Conservation (phyloP, 1,284 basidiomycete genomes). For the Inonotus hispidus region DNA sequence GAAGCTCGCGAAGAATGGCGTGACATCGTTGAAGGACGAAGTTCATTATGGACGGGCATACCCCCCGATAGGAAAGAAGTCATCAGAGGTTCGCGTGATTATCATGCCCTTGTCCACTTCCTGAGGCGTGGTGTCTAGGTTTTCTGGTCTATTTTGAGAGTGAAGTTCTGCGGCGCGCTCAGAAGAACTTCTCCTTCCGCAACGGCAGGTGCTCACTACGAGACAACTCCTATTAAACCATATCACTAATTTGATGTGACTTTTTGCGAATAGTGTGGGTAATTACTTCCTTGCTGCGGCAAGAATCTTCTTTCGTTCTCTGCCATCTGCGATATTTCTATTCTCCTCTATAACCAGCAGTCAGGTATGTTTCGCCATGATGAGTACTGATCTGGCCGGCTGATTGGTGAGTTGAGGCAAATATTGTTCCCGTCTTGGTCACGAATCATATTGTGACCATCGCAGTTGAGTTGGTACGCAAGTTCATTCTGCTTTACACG, state of each 20-base stretch:
- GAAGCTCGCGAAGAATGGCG: slow-evolving; percentile 88
- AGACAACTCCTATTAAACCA: not conserved
- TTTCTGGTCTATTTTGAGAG: slow-evolving; percentile 90
- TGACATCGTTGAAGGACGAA: slow-evolving; percentile 88
- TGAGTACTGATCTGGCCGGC: not conserved
- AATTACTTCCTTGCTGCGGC: slow-evolving; percentile 89
- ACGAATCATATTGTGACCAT: slow-evolving; percentile 98
- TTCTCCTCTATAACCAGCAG: slow-evolving; percentile 91
- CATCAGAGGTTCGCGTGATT: slow-evolving; percentile 58
- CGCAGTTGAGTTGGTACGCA: slow-evolving; percentile 81
- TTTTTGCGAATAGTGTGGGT: slow-evolving; percentile 53
- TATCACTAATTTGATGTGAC: not conserved
- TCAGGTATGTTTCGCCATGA: slow-evolving; percentile 30
- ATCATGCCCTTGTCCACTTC: not conserved
- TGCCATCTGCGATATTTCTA: slow-evolving; percentile 92
- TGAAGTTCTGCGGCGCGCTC: slow-evolving; percentile 80
- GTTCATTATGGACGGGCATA: slow-evolving; percentile 82
- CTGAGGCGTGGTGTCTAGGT: slow-evolving; percentile 39
- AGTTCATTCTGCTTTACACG: slow-evolving; percentile 6
- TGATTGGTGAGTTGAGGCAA: slow-evolving; percentile 42
- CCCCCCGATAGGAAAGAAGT: slow-evolving; percentile 90
- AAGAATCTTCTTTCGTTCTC: slow-evolving; percentile 80
- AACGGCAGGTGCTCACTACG: slow-evolving; percentile 61
- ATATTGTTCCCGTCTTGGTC: slow-evolving; percentile 85
- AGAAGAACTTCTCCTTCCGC: slow-evolving; percentile 88